Conservation (phyloP, 75 land plant genomes). For the Picea glauca region DNA sequence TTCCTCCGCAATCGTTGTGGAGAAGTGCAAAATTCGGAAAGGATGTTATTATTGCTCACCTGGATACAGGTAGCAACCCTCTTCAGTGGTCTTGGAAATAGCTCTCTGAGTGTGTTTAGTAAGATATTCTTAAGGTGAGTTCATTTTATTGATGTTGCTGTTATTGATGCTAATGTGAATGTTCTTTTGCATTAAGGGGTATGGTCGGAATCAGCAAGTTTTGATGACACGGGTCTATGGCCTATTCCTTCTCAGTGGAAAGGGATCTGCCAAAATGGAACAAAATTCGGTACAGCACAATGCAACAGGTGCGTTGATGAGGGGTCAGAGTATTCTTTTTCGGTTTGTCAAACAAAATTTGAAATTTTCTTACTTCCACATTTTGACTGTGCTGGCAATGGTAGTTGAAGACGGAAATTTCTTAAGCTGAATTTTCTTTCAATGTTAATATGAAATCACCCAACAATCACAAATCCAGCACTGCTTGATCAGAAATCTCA, state of each 20-base stretch:
- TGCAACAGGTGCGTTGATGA: slow-evolving; percentile 31
- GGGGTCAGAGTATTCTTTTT: too few relatives aligned
- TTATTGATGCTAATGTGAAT: slow-evolving; percentile 23
- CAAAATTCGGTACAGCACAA: slow-evolving; percentile 17
- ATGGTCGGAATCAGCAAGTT: slow-evolving; percentile 29
- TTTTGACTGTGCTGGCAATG: too few relatives aligned
- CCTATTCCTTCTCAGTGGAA: slow-evolving; percentile 63
- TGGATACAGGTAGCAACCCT: slow-evolving; percentile 29
- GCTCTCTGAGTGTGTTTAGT: too few relatives aligned
- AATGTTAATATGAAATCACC: too few relatives aligned
- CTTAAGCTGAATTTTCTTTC: too few relatives aligned
- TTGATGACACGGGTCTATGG: slow-evolving; percentile 32
- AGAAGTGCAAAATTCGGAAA: neutral
- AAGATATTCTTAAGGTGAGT: neutral
- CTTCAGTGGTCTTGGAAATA: too few relatives aligned
- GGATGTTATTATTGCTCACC: too few relatives aligned
- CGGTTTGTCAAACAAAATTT: too few relatives aligned
- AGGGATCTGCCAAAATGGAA: slow-evolving; percentile 35
- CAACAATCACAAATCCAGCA: too few relatives aligned
- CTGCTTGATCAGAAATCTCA: too few relatives aligned
- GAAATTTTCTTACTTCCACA: too few relatives aligned
- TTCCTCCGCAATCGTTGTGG: slow-evolving; percentile 25
- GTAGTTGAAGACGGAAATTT: too few relatives aligned
- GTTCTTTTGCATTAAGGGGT: slow-evolving; percentile 24
- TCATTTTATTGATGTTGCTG: slow-evolving; percentile 12